A percentile compares a stretch with the other conserved stretches of the same genome.
Conservation (phyloP, 1,139 yeast species). For the Hemisphaericaspora lyxosophila region DNA sequence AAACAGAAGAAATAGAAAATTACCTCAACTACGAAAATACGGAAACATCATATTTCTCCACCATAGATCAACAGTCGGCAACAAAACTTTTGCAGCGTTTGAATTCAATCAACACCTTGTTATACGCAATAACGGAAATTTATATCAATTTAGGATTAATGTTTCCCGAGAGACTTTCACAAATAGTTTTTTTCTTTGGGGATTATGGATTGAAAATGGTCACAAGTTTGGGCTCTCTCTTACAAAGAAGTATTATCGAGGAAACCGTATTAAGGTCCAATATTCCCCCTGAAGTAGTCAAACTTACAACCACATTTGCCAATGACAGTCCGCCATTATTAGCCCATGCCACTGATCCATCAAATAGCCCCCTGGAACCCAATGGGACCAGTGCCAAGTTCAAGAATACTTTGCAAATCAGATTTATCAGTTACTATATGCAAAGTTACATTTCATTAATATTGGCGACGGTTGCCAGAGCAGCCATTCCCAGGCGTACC, state of each 20-base stretch:
- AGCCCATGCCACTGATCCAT: constrained; percentile 35
- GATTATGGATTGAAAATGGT: constrained; percentile 26
- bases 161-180: constrained; percentile 49
- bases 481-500: constrained; percentile 46
- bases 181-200: constrained; percentile 46
- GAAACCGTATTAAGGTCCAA: constrained; percentile 50
- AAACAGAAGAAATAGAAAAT: constrained; percentile 16
- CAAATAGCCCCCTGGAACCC: constrained; percentile 28
- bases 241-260: constrained; percentile 54
- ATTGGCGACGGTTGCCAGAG: constrained; percentile 39
- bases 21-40: constrained; percentile 20
- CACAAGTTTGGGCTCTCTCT: constrained; percentile 39
- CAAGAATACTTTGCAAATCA: constrained; percentile 59
- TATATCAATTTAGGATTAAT: constrained; percentile 52
- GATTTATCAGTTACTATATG: constrained; percentile 50
- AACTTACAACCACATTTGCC: constrained; percentile 38
- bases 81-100: constrained; percentile 34
- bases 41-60: constrained; percentile 27
- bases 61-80: constrained; percentile 29
- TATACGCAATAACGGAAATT: constrained; percentile 51
- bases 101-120: constrained; percentile 35
- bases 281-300: constrained; percentile 49
- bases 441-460: constrained; percentile 49
- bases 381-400: constrained; percentile 52
- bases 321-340: constrained; percentile 37